These are phyloP conservation scores for Magnaporthales sp. DNA, from an alignment of 2,329 filamentous ascomycete species.

Conservation along the genomic window DNA sequence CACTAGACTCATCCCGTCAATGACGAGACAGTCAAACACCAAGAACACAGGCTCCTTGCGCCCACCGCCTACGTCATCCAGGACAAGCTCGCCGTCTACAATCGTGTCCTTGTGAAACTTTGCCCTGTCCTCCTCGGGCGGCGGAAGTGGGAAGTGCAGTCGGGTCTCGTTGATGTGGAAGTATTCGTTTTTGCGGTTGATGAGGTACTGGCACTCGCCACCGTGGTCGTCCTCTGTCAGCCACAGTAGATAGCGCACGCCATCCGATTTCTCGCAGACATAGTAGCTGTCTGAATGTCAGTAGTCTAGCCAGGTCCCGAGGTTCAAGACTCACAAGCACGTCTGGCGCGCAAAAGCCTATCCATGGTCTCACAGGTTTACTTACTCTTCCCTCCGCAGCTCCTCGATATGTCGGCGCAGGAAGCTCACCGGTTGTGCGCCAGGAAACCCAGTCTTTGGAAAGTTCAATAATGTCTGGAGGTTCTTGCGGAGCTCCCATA, in stretches of 20 bases:
- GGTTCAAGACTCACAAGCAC: background rate
- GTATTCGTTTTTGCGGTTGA: conserved; percentile 97
- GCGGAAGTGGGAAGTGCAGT: conserved; percentile 71
- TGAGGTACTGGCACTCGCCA: conserved; percentile 74
- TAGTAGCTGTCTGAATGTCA: conserved; percentile 58
- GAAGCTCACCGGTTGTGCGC: conserved; percentile 92
- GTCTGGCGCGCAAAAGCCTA: background rate
- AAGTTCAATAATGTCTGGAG: conserved; percentile 70
- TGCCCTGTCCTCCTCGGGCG: conserved; percentile 38
- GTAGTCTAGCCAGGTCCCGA: background rate
- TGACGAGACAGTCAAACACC: conserved; percentile 85
- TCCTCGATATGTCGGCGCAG: conserved; percentile 73
- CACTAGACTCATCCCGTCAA: conserved; percentile 70
- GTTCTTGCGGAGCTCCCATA: conserved; percentile 48
- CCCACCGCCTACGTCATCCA: conserved; percentile 66
- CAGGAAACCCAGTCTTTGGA: conserved; percentile 65
- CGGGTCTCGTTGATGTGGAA: conserved; percentile 64
- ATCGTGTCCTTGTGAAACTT: conserved; percentile 74
- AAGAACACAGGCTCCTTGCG: conserved; percentile 68
- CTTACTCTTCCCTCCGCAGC: conserved; percentile 67
- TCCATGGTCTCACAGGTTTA: no score
- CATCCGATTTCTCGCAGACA: conserved; percentile 97
- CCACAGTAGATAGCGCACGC: conserved; percentile 91
- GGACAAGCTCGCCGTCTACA: conserved; percentile 87
- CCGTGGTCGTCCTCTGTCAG: conserved; percentile 57